Percentiles rank a stretch among this genome's conserved stretches.
Conservation (phyloP, 805 yeast genomes). For the Metschnikowia amazonensis region DNA sequence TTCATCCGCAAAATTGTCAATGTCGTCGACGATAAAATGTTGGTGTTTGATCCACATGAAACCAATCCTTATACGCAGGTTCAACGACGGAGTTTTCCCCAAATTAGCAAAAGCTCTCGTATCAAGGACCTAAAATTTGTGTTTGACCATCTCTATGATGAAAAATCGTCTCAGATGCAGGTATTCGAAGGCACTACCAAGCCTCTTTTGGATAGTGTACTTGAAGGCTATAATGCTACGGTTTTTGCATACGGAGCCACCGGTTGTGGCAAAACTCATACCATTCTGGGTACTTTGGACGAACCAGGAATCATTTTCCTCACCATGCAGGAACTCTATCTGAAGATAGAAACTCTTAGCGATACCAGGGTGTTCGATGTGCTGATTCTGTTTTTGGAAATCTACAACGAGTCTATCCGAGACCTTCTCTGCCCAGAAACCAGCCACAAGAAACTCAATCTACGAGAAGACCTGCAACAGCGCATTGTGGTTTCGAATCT, state of each 20-base stretch:
- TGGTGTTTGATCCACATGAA: constrained; percentile 82
- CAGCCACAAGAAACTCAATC: constrained; percentile 43
- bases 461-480: constrained; percentile 69
- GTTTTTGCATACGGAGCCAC: constrained; percentile 97
- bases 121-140: constrained; percentile 74
- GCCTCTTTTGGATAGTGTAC: constrained; percentile 67
- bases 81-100: constrained; percentile 44
- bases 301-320: constrained; percentile 77
- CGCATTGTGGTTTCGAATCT: constrained; percentile 70
- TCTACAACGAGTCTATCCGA: constrained; percentile 84
- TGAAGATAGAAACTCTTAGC: constrained; percentile 49
- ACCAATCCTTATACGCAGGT: constrained; percentile 54
- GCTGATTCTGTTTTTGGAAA: constrained; percentile 73
- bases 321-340: constrained; percentile 73
- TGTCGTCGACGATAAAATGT: constrained; percentile 81
- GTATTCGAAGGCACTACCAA: constrained; percentile 64
- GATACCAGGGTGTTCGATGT: constrained; percentile 59
- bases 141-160: constrained; percentile 77
- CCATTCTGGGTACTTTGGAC: constrained; percentile 71
- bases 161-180: constrained; percentile 56
- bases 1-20: constrained; percentile 68
- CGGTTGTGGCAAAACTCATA: constrained; percentile 96
- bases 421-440: constrained; percentile 67
- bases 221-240: constrained; percentile 87
- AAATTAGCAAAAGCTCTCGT: constrained; percentile 39